Conservation (phyloP, 2,329 filamentous ascomycete species). For the Paramyrothecium roridum region DNA sequence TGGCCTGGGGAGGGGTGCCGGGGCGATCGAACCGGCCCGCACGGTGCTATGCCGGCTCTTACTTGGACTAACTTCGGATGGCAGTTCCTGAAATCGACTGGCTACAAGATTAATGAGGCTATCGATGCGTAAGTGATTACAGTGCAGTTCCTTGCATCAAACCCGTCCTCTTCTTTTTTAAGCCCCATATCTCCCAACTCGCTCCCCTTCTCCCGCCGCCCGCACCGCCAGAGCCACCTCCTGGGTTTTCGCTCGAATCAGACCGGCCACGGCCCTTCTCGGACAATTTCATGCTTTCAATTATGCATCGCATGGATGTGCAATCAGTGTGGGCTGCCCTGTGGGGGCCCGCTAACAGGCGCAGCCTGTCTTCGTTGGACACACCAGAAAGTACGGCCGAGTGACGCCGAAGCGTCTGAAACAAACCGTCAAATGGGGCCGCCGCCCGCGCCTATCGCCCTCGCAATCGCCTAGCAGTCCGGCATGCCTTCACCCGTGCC, state of each 20-base stretch:
- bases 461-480: not conserved
- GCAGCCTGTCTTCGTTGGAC: slow-evolving; percentile 21
- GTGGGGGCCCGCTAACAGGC: slow-evolving; percentile 28
- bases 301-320: slow-evolving; percentile 10
- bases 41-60: not conserved
- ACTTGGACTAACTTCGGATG: slow-evolving; percentile 17
- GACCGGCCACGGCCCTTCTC: slow-evolving; percentile 16
- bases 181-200: not conserved
- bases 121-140: slow-evolving; percentile 53
- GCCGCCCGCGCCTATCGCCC: not conserved
- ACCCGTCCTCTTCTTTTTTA: slow-evolving; percentile 11
- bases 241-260: slow-evolving; percentile 1
- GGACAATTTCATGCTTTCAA: slow-evolving; percentile 17
- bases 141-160: slow-evolving; percentile 6
- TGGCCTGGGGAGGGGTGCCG: not conserved
- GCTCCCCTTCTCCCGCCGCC: slow-evolving; percentile 6
- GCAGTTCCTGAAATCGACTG: slow-evolving; percentile 45
- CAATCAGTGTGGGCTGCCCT: slow-evolving; percentile 16
- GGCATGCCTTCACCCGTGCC: not conserved
- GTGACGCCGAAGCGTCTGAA: slow-evolving; percentile 31
- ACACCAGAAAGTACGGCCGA: slow-evolving; percentile 33
- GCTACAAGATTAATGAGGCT: slow-evolving; percentile 51
- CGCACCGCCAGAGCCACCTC: not conserved
- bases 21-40: not conserved
- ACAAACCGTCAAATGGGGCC: slow-evolving; percentile 19